Conservation (phyloP, 2,329 filamentous ascomycete species). For the Colletotrichum limetticola region DNA sequence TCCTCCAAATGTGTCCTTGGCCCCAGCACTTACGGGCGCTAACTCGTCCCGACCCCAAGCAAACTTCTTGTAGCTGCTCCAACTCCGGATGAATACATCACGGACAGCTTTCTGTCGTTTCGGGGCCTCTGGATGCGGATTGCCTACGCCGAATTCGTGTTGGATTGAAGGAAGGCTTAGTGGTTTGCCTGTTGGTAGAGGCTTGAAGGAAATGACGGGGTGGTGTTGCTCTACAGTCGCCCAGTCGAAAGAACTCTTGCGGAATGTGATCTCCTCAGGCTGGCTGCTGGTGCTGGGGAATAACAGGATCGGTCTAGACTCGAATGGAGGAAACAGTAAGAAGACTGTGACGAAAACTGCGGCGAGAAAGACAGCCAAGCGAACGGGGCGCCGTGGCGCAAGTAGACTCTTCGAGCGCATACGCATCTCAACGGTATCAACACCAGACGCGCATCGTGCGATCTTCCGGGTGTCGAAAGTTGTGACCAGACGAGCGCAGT, state of each 20-base stretch:
- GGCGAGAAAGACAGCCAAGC: neutral
- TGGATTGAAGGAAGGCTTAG: conserved; percentile 45
- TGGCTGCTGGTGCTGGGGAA: neutral
- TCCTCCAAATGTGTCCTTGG: conserved; percentile 56
- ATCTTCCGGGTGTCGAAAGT: neutral
- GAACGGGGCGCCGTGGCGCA: neutral
- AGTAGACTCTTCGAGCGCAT: neutral
- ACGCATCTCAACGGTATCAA: neutral
- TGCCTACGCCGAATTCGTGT: conserved; percentile 54
- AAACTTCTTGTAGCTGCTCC: conserved; percentile 54
- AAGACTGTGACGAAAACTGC: neutral
- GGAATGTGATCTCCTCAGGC: conserved; percentile 32
- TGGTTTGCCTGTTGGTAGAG: conserved; percentile 42
- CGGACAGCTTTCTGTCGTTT: conserved; percentile 44
- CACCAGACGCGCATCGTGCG: neutral
- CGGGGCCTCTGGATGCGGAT: neutral
- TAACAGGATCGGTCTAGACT: neutral
- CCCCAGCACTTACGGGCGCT: conserved; percentile 51
- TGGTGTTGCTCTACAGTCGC: conserved; percentile 39
- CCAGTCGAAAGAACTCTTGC: conserved; percentile 46
- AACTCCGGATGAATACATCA: conserved; percentile 48
- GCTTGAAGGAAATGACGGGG: conserved; percentile 45
- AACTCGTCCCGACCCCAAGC: conserved; percentile 60
- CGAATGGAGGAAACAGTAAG: neutral
- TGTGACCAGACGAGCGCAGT: neutral